These are phyloP conservation scores for Claviceps citrina DNA, from an alignment of 2,329 filamentous ascomycete genomes.

Conservation along the genomic window DNA sequence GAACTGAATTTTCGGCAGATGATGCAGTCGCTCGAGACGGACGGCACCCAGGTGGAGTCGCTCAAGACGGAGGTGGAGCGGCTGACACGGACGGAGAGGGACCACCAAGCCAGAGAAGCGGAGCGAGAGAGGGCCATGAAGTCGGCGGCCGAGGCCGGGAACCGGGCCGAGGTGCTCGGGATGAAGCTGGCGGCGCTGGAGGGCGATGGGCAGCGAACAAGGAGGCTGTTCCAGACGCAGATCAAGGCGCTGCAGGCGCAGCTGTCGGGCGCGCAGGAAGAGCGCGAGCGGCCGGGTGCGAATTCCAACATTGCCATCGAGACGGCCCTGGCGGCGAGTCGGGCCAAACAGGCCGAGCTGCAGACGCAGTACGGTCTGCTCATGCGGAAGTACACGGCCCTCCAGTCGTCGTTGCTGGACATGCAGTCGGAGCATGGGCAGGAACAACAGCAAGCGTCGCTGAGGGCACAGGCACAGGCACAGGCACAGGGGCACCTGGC, in stretches of 20 bases:
- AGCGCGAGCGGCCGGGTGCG: conserved; percentile 11
- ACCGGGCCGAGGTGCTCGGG: conserved; percentile 41
- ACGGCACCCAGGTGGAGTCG: conserved; percentile 43
- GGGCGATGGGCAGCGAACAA: conserved; percentile 28
- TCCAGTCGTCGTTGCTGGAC: conserved; percentile 36
- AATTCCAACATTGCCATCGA: conserved; percentile 26
- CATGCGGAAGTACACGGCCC: conserved; percentile 34
- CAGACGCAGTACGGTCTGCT: conserved; percentile 36
- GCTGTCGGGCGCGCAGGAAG: conserved; percentile 24
- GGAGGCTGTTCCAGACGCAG: conserved; percentile 31
- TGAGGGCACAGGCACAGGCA: too few relatives aligned
- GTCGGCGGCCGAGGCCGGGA: conserved; percentile 42
- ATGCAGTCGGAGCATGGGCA: conserved; percentile 21
- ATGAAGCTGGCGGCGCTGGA: conserved; percentile 40
- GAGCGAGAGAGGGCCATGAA: conserved; percentile 41
- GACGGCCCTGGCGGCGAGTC: conserved; percentile 32
- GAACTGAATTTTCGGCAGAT: conserved; percentile 50
- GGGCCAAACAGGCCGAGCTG: conserved; percentile 37
- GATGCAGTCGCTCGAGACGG: conserved; percentile 45
- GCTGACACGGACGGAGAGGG: conserved; percentile 44
- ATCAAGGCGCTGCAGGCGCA: conserved; percentile 31
- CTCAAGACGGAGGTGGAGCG: conserved; percentile 44
- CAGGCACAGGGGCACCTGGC: not conserved
- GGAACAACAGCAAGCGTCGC: not conserved
- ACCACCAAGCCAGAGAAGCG: conserved; percentile 48